Conservation (phyloP, 495 filamentous ascomycete genomes). For the Amorphotheca resinae region DNA sequence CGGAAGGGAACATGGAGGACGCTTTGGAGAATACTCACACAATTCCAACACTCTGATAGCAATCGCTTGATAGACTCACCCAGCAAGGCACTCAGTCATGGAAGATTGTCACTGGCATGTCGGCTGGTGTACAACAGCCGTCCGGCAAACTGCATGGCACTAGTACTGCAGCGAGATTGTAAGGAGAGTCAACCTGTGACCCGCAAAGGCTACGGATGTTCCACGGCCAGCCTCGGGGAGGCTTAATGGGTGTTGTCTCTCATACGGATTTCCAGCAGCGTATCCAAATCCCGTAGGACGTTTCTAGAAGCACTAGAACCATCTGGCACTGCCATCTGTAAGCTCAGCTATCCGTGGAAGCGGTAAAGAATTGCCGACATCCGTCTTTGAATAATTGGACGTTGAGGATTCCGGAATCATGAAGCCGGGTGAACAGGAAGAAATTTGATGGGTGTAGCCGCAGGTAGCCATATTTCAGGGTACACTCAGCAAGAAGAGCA, state of each 20-base stretch:
- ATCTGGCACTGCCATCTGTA: background rate
- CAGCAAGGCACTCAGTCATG: constrained; percentile 1
- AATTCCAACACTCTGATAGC: constrained; percentile 8
- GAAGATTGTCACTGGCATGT: background rate
- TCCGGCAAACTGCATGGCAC: constrained; percentile 12
- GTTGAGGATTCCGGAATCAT: background rate
- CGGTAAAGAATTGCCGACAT: background rate
- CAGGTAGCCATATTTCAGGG: constrained; percentile 10
- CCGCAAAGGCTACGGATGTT: constrained; percentile 2
- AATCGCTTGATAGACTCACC: constrained; percentile 10
- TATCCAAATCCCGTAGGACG: background rate
- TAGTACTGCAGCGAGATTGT: constrained; percentile 6
- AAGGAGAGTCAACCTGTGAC: constrained; percentile 1
- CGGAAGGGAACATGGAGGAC: constrained; percentile 13
- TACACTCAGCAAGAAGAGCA: constrained; percentile 1
- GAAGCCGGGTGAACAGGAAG: background rate
- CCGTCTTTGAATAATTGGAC: background rate
- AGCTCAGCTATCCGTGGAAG: background rate
- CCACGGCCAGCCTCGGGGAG: constrained; percentile 15
- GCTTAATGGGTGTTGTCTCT: constrained; percentile 5
- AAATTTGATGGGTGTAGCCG: constrained; percentile 2
- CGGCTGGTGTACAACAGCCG: background rate
- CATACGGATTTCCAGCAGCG: constrained; percentile 1
- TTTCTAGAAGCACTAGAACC: constrained; percentile 18
- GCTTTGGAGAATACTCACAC: background rate